Base-by-base conservation (phyloP, 805 yeast genomes). In the Kuraishia molischiana region DNA sequence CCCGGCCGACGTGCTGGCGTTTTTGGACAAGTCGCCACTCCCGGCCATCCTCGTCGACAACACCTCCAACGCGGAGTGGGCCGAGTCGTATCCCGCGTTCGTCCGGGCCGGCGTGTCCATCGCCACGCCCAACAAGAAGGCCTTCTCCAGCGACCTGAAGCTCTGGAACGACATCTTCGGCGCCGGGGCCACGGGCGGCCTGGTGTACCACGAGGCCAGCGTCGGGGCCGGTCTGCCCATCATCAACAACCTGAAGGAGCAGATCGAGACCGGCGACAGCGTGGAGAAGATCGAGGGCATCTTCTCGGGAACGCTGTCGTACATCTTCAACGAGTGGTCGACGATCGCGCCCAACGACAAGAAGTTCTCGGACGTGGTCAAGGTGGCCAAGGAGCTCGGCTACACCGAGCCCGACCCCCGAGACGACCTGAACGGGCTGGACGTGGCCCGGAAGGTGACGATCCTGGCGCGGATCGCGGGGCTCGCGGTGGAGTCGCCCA, bases 391-490 rank as follows among this genome's bases (percentile, higher is more conserved):
- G 64, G 63, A 78, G 37, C 69, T 86, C 47, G 99, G 99, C 37
- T 92, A 86, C 73, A 90, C 97, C 31, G 98, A 92, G 65, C 99
- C 99, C 36, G 99, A 92, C 61, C 98, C 99, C 61, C 81, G 99
- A 65, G 99, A 92, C 60, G 99, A 92, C 58, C 75, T 92, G 61
- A 92, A 90, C 61, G 99, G 99, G 38, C 72, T 92, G 58, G 99
- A 92, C 56, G 96, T 92, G 43, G 99, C 99, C 32, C 82, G 99
- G 73, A 92, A 92, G 62, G 96, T 92, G 22, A 87, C 98, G 19
- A 92, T 92, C 47, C 74, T 92, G 45, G 95, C 96, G 34, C 83
- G 99, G 69, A 73, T 92, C 38, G 72, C 96, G 13, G 98, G 98
- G 3, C 72, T 83, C 38, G 66, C 75, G 42, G 85, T 92, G 29